Percentiles rank a stretch among this genome's conserved stretches.
Evolutionary conservation across 495 filamentous ascomycete genomes (phyloP).

Genomic region (Chaetomium tenue): DNA sequence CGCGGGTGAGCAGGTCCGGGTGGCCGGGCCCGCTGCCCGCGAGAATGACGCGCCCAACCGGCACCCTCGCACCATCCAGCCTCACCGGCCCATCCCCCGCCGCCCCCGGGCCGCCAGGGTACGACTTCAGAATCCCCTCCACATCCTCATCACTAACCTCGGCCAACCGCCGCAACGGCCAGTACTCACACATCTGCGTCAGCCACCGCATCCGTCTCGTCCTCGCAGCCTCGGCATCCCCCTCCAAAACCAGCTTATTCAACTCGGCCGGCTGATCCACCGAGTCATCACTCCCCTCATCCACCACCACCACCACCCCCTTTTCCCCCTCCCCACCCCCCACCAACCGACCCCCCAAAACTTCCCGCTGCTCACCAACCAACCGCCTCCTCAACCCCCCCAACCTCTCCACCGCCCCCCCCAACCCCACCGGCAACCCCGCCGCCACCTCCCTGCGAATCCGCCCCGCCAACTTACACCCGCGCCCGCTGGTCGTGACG

Average conservation of each 20-base stretch:
- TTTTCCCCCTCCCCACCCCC: constrained; percentile 46
- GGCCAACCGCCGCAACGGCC: constrained; percentile 82
- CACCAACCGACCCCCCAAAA: constrained; percentile 31
- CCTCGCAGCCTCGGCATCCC: constrained; percentile 70
- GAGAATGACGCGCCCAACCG: constrained; percentile 70
- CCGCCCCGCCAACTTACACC: constrained; percentile 91
- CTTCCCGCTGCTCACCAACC: constrained; percentile 49
- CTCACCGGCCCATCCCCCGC: not conserved
- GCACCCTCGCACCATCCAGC: not conserved
- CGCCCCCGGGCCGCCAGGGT: constrained; percentile 37
- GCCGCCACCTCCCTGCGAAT: constrained; percentile 84
- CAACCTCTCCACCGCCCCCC: constrained; percentile 72
- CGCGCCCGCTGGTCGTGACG: constrained; percentile 91
- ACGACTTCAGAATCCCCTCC: constrained; percentile 65
- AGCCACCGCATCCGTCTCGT: constrained; percentile 88
- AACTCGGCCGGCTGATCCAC: constrained; percentile 82
- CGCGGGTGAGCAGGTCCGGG: constrained; percentile 84
- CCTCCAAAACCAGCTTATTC: constrained; percentile 74
- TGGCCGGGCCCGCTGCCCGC: constrained; percentile 93
- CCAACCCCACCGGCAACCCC: constrained; percentile 75
- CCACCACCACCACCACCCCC: constrained; percentile 39
- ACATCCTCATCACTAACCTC: constrained; percentile 77
- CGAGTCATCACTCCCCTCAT: constrained; percentile 58
- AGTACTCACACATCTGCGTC: constrained; percentile 96
- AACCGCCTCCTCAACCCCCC: constrained; percentile 64